Evolutionary conservation across 2,329 filamentous ascomycete species (phyloP), one percentile per base, ranked within the genome.

Genomic region (Zopfia rhizophila): DNA sequence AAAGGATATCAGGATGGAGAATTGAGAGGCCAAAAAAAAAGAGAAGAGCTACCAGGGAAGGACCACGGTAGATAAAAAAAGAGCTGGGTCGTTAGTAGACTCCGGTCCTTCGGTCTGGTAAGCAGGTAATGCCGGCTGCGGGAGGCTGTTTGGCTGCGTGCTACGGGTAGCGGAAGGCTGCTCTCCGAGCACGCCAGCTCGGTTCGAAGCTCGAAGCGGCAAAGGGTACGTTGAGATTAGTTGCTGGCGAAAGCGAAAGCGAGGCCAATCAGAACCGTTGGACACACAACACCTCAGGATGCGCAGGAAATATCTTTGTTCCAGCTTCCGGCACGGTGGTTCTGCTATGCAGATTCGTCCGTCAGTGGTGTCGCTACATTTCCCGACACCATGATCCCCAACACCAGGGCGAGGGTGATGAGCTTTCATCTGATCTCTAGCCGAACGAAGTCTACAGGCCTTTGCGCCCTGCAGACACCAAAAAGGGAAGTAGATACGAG

Each of bases 121-220:
- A 18, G 7, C 14, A 40, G 40, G 55, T 47, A 44, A 41, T 52
- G 45, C 51, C 38, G 44, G 28, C 32, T 7, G 36, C 35, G 41
- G 37, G 22, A 10, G 27, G 40, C 48, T 36, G 47, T 56, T 62
- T 62, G 61, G 60, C 61, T 44, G 45, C 33, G 30, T 29, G 40
- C 37, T 33, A 31, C 50, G 54, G 61, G 56, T 61, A 49, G 56
- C 57, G 63, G 60, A 62, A 27, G 52, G 38, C 41, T 50, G 31
- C 36, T 45, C 54, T 52, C 60, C 62, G 53, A 44, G 41, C 44
- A 7, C 10, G 13, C 17, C 19, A 40, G 28, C 42, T 37, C 10
- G 31, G 24, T 44, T 56, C 56, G 53, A 35, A 40, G 36, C 24
- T 25, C 29, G 18, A 27, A 37, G 19, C 30, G 39, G 44, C 28